Conservation (phyloP, 768 basidiomycete species). For the Psilocybe cubensis region DNA sequence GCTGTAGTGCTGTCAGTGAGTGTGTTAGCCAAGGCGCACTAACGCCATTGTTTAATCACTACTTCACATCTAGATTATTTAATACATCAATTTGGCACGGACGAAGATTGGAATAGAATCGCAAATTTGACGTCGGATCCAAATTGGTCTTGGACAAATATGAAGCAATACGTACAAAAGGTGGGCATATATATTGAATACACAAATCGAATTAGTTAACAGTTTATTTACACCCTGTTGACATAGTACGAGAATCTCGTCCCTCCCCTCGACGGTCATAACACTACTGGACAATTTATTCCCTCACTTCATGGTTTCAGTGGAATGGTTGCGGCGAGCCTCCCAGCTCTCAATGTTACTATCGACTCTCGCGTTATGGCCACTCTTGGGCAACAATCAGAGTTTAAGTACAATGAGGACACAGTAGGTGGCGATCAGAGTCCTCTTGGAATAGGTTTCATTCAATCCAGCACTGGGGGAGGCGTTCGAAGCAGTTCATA, state of each 20-base stretch:
- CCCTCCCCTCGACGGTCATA: conserved; percentile 39
- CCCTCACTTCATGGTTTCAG: conserved; percentile 39
- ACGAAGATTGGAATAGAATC: conserved; percentile 39
- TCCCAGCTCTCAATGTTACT: conserved; percentile 30
- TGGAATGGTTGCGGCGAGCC: conserved; percentile 35
- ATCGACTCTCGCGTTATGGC: conserved; percentile 39
- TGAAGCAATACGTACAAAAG: conserved; percentile 34
- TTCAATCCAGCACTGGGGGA: conserved; percentile 32
- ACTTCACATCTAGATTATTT: conserved; percentile 30
- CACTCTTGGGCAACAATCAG: conserved; percentile 33
- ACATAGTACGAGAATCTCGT: conserved; percentile 39
- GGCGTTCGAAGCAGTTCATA: conserved; percentile 41
- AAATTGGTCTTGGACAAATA: conserved; percentile 39
- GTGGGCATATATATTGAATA: conserved; percentile 12
- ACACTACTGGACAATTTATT: conserved; percentile 38
- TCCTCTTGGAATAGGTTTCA: conserved; percentile 39
- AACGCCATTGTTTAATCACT: neutral
- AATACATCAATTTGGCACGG: conserved; percentile 36
- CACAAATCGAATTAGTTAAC: neutral
- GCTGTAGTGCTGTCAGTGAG: conserved; percentile 33
- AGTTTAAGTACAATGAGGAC: conserved; percentile 40
- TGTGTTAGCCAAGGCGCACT: neutral
- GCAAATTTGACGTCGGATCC: conserved; percentile 34
- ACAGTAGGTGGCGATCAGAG: conserved; percentile 31
- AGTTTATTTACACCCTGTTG: neutral